These are phyloP conservation scores for Hsuehochloa calcarea DNA, from an alignment of 176 grass and related monocot genomes.

Conservation along the genomic window DNA sequence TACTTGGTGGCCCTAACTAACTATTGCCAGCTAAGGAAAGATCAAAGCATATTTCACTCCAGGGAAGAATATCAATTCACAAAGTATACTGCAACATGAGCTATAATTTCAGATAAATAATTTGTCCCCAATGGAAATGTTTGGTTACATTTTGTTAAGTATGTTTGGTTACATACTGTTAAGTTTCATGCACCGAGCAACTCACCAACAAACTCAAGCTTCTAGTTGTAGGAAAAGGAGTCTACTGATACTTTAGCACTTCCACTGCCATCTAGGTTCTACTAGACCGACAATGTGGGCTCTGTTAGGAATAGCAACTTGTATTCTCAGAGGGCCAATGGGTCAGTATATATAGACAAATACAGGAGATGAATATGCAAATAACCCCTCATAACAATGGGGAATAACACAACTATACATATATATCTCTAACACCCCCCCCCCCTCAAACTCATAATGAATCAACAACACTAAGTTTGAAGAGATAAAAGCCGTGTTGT, in stretches of 20 bases:
- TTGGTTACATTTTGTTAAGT: not conserved
- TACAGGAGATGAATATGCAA: no score
- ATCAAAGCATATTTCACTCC: not conserved
- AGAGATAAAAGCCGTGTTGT: no score
- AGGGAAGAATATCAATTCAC: not conserved
- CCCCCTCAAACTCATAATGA: no score
- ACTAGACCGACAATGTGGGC: not conserved
- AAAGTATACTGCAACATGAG: not conserved
- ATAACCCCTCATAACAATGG: no score
- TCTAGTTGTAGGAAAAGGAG: not conserved
- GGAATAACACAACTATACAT: no score
- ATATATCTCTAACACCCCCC: no score
- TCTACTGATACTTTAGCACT: not conserved
- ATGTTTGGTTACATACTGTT: not conserved
- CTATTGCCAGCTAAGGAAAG: not conserved
- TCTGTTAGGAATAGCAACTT: no score
- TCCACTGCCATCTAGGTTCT: not conserved
- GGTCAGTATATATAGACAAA: no score
- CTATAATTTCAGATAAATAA: not conserved
- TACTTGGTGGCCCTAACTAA: not conserved
- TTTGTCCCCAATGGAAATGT: not conserved
- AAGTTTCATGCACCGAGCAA: not conserved
- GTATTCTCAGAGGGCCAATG: no score
- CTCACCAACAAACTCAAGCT: not conserved
- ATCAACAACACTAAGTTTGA: no score